phyloP scores from a whole-genome alignment of 2,329 filamentous ascomycete genomes.

The Colletotrichum zoysiae region DNA sequence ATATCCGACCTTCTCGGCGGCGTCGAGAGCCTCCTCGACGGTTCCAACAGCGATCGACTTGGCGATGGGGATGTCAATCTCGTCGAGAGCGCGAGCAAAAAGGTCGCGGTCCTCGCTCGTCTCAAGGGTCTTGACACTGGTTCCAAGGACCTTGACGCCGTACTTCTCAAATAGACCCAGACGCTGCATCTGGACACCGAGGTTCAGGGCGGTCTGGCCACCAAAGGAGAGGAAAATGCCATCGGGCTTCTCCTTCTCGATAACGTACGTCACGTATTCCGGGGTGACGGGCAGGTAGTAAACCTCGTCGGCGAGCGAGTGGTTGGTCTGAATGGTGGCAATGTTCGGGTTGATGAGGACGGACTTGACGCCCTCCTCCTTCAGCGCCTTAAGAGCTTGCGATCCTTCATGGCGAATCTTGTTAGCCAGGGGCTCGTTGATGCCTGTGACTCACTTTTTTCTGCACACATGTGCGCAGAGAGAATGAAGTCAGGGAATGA shows the following conservation, averaged over 20 bases:
- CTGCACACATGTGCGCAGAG: neutral
- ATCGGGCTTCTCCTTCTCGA: slow-evolving; percentile 94
- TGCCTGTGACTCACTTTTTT: slow-evolving; percentile 36
- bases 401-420: slow-evolving; percentile 71
- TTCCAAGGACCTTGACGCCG: slow-evolving; percentile 94
- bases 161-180: slow-evolving; percentile 96
- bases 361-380: slow-evolving; percentile 91
- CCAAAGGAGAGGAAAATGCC: slow-evolving; percentile 98
- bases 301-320: slow-evolving; percentile 94
- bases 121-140: slow-evolving; percentile 93
- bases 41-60: slow-evolving; percentile 94
- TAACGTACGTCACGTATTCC: slow-evolving; percentile 97
- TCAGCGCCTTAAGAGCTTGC: slow-evolving; percentile 95
- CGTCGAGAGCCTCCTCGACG: slow-evolving; percentile 90
- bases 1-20: slow-evolving; percentile 89
- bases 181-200: slow-evolving; percentile 97
- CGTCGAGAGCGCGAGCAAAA: slow-evolving; percentile 94
- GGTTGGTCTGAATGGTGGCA: slow-evolving; percentile 97
- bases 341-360: slow-evolving; percentile 99
- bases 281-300: slow-evolving; percentile 98
- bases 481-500: slow-evolving; percentile 21
- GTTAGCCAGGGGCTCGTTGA: slow-evolving; percentile 28
- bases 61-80: slow-evolving; percentile 97
- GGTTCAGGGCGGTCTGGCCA: slow-evolving; percentile 95
- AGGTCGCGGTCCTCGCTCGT: slow-evolving; percentile 96